Base-by-base conservation (phyloP, 495 filamentous ascomycete genomes). In the Extremus antarcticus region DNA sequence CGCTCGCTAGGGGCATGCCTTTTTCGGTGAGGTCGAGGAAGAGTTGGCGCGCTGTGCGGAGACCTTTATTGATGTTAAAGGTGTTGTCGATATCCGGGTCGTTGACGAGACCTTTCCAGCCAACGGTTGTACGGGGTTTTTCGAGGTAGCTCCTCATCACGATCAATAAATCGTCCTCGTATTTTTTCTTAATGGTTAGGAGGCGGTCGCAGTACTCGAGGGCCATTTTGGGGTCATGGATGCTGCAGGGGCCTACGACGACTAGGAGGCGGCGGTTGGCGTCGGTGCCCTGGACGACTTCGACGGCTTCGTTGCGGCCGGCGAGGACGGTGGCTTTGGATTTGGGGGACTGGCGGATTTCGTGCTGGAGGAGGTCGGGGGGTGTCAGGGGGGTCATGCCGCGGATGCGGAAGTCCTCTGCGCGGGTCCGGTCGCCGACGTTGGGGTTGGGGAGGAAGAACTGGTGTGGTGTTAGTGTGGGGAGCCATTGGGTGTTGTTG, bases 31-130 rank as follows among this genome's bases (percentile, higher is more conserved):
- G 77, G 67, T 97, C 90, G 35, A 95, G 87, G 68, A 95, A 99
- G 56, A 99, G 74, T 69, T 97, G 85, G 55, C 94, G 82, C 29
- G 89, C 88, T 24, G 85, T 74, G 46, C 87, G 82, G 66, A 99
- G 69, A 2, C 94, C 94, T 75, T 96, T 95, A 77, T 97, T 99
- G 73, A 99, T 97, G 70, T 95, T 83, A 80, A 96, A 97, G 70
- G 85, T 91, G 66, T 95, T 89, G 70, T 99, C 91, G 68, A 99
- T 95, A 61, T 97, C 90, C 8, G 94, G 94, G 72, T 99, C 94
- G 69, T 99, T 99, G 74, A 99, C 95, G 58, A 99, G 76, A 15
- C 94, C 94, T 73, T 99, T 99, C 94, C 94, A 99, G 51, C 94
- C 94, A 16, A 99, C 90, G 0, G 94, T 99, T 15, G 94, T 99